These are phyloP conservation scores for Coniella vitis DNA, from an alignment of 2,329 filamentous ascomycete genomes.

Conservation along the genomic window DNA sequence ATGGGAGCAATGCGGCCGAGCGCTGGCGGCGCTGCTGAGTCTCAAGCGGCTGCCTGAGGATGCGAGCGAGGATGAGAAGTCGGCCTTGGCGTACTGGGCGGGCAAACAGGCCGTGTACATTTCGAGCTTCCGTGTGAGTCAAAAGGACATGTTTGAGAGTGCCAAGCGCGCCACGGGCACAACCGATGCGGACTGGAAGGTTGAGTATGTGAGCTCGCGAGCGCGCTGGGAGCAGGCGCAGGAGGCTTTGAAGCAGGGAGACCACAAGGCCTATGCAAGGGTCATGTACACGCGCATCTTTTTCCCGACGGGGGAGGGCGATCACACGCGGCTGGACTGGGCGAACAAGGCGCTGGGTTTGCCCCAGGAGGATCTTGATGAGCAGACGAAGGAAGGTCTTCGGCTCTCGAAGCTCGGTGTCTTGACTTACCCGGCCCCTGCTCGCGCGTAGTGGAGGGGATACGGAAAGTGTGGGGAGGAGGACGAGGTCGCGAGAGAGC, in stretches of 20 bases:
- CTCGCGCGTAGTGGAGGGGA: not conserved
- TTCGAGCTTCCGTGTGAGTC: constrained; percentile 49
- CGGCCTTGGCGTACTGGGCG: constrained; percentile 35
- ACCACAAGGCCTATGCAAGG: constrained; percentile 37
- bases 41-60: constrained; percentile 35
- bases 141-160: constrained; percentile 57
- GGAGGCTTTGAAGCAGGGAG: constrained; percentile 37
- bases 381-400: constrained; percentile 42
- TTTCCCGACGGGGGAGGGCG: constrained; percentile 32
- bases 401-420: constrained; percentile 30
- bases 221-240: constrained; percentile 42
- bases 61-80: constrained; percentile 25
- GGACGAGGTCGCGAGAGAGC: not conserved
- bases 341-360: constrained; percentile 48
- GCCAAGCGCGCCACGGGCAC: constrained; percentile 50
- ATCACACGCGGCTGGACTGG: constrained; percentile 33
- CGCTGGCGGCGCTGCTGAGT: constrained; percentile 42
- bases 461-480: not conserved
- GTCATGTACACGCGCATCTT: constrained; percentile 52
- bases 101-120: constrained; percentile 43
- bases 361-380: constrained; percentile 51
- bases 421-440: not conserved
- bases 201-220: constrained; percentile 37
- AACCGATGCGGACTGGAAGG: constrained; percentile 50
- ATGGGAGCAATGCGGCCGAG: constrained; percentile 48